A percentile compares a stretch with the other conserved stretches of the same genome.
Evolutionary conservation across 2,329 filamentous ascomycete genomes (phyloP).

Genomic region (Fusarium foetens): DNA sequence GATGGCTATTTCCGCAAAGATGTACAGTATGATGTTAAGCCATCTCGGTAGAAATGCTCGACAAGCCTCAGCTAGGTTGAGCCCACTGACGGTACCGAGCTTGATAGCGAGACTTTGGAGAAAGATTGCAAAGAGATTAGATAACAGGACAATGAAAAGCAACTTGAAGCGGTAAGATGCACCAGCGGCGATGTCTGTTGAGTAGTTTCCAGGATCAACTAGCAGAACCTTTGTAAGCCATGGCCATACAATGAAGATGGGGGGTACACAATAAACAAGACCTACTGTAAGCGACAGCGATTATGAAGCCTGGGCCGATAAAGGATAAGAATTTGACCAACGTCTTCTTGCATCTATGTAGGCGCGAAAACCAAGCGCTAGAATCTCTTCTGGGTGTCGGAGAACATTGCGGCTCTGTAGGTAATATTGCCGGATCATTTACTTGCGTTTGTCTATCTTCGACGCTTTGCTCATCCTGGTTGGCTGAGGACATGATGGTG

Average conservation of each 20-base stretch:
- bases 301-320: conserved; percentile 6
- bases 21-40: conserved; percentile 71
- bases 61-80: conserved; percentile 74
- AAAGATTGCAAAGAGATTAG: conserved; percentile 73
- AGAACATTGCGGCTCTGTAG: neutral
- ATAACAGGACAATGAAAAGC: neutral
- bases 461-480: neutral
- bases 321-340: neutral
- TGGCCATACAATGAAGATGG: too few relatives aligned
- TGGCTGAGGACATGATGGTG: neutral
- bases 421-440: neutral
- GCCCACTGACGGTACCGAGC: conserved; percentile 73
- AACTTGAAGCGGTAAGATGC: conserved; percentile 7
- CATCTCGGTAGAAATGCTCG: conserved; percentile 72
- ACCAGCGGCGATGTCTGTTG: conserved; percentile 5
- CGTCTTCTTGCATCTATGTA: neutral
- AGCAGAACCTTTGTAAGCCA: accelerated
- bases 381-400: accelerated
- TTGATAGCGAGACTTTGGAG: conserved; percentile 75
- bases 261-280: neutral
- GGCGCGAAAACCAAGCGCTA: neutral
- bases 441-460: neutral
- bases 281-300: conserved; percentile 3
- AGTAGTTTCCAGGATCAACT: conserved; percentile 15
- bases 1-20: conserved; percentile 73